phyloP scores from a whole-genome alignment of 2,329 filamentous ascomycete species.

The Epichloe gansuensis region DNA sequence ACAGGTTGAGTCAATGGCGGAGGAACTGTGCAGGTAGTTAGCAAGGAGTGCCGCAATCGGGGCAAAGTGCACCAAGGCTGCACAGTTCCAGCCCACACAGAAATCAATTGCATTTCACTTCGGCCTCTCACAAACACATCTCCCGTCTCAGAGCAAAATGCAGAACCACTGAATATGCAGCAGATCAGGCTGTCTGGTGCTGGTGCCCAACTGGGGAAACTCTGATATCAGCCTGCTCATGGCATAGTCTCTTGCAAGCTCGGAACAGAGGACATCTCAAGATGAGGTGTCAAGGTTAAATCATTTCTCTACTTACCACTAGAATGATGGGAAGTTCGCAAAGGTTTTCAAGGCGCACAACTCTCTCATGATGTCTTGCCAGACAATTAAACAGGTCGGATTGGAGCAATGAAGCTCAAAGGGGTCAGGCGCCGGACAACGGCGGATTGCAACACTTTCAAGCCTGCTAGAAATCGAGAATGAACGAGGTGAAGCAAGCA shows the following conservation, averaged over 20 bases:
- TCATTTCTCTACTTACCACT: constrained; percentile 19
- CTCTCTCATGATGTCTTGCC: constrained; percentile 30
- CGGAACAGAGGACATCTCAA: constrained; percentile 12
- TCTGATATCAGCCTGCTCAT: not conserved
- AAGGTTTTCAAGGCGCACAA: constrained; percentile 22
- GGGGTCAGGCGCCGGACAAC: constrained; percentile 5
- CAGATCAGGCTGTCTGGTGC: not conserved
- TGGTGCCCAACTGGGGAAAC: not conserved
- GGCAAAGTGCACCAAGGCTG: not conserved
- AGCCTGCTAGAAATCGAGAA: not conserved
- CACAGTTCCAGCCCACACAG: not conserved
- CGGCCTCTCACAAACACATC: no score
- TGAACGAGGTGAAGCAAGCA: not conserved
- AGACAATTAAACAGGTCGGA: constrained; percentile 2
- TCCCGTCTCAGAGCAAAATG: no score
- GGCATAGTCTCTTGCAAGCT: not conserved
- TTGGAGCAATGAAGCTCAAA: no score
- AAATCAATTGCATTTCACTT: no score
- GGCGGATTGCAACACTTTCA: not conserved
- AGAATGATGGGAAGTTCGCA: constrained; percentile 24
- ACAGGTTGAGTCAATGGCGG: not conserved
- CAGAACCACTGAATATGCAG: not conserved
- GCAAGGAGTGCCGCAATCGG: not conserved
- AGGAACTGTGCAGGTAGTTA: not conserved
- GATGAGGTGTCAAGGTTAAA: no score